Conservation (phyloP, 164 flowering plant species). For the Chimonanthus praecox region DNA sequence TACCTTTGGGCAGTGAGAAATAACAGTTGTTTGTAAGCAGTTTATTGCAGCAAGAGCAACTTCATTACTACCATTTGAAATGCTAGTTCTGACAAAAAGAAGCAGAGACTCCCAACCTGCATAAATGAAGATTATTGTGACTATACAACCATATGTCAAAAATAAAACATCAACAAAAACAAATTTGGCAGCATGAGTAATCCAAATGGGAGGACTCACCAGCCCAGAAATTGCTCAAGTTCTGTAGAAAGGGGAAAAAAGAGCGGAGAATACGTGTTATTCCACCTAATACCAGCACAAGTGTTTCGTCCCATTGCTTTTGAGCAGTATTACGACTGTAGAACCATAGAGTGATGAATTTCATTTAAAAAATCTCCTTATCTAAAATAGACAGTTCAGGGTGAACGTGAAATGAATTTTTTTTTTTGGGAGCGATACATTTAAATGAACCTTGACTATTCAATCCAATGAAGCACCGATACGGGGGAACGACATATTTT, state of each 20-base stretch:
- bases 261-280: slow-evolving; percentile 87
- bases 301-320: slow-evolving; percentile 99
- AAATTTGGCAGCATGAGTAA: slow-evolving; percentile 1
- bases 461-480: no score
- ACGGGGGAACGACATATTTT: no score
- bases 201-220: slow-evolving; percentile 39
- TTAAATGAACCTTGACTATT: no score
- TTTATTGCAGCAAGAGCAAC: slow-evolving; percentile 90
- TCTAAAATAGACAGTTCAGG: background rate
- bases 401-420: background rate
- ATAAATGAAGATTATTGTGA: slow-evolving; percentile 5
- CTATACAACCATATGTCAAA: background rate
- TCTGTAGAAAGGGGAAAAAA: slow-evolving; percentile 70
- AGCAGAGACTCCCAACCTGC: slow-evolving; percentile 95
- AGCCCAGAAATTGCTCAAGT: slow-evolving; percentile 67
- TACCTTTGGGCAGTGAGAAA: slow-evolving; percentile 87
- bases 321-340: slow-evolving; percentile 97
- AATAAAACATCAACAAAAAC: background rate
- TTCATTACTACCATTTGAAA: slow-evolving; percentile 87
- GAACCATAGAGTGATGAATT: slow-evolving; percentile 1
- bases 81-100: slow-evolving; percentile 63
- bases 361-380: background rate
- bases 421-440: no score
- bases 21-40: slow-evolving; percentile 81
- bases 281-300: slow-evolving; percentile 88